Evolutionary conservation across 2,329 filamentous ascomycete species (phyloP).

Genomic region (Ophioceras dolichostomum): DNA sequence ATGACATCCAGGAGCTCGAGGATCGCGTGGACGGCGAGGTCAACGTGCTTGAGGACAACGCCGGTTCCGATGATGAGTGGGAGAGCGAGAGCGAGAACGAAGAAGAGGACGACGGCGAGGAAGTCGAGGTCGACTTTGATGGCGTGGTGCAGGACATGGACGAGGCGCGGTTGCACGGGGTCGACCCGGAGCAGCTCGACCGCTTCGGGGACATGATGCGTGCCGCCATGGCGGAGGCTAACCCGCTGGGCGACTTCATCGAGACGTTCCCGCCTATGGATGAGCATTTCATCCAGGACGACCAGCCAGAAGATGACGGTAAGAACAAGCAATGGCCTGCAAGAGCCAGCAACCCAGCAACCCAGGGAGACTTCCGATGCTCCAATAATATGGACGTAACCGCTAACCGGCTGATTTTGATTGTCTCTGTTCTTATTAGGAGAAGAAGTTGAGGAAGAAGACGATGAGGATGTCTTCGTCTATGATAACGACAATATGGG

Average conservation of each 20-base stretch:
- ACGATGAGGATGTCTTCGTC: slow-evolving; percentile 54
- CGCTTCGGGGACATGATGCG: slow-evolving; percentile 41
- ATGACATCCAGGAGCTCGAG: slow-evolving; percentile 42
- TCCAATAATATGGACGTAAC: not conserved
- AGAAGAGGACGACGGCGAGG: slow-evolving; percentile 39
- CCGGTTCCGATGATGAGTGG: slow-evolving; percentile 49
- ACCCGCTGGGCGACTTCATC: slow-evolving; percentile 34
- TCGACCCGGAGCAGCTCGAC: slow-evolving; percentile 26
- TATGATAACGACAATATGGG: slow-evolving; percentile 48
- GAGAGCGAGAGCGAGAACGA: slow-evolving; percentile 48
- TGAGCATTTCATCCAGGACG: slow-evolving; percentile 40
- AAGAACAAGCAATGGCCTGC: too few species aligned
- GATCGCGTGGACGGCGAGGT: slow-evolving; percentile 50
- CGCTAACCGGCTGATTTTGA: too few species aligned
- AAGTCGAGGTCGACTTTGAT: slow-evolving; percentile 30
- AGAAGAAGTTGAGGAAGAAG: slow-evolving; percentile 51
- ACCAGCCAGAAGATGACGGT: slow-evolving; percentile 50
- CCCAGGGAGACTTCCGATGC: too few species aligned
- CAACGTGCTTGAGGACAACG: slow-evolving; percentile 43
- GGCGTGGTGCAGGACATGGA: slow-evolving; percentile 42
- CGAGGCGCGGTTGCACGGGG: slow-evolving; percentile 34
- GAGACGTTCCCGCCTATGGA: slow-evolving; percentile 26
- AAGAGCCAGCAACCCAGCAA: too few species aligned
- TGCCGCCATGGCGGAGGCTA: slow-evolving; percentile 34
- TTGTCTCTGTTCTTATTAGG: too few species aligned